Base-by-base conservation (phyloP, 352 stramenopile genomes). In the Plasmopara muralis region DNA sequence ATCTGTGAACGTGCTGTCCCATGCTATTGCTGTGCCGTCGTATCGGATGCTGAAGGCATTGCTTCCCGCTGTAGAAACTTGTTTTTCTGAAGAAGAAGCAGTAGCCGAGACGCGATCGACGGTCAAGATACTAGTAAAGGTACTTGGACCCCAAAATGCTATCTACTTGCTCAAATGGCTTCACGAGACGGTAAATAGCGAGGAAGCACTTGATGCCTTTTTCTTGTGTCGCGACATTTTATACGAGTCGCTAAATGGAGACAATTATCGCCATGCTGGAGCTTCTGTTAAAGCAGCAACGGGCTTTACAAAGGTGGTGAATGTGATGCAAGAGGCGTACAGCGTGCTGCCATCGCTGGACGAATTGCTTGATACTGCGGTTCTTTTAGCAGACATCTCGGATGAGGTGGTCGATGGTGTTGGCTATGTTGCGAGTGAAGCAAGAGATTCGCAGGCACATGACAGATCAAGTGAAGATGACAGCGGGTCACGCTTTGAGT, bases 151-250 rank as follows among this genome's bases (percentile, higher is more conserved):
- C 14, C 80, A 90, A 49, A 88, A 87, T 47, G 80, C 77, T 12
- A 80, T 86, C 43, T 83, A 85, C 53, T 15, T 88, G 41, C 58
- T 90, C 28, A 85, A 87, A 53, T 83, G 62, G 47, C 48, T 79
- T 31, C 86, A 89, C 60, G 74, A 90, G 62, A 77, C 70, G 0
- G 61, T 87, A 25, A 87, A 87, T 56, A 89, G 77, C 33, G 80
- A 90, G 41, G 80, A 87, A 62, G 62, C 69, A 6, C 68, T 84
- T 50, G 80, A 90, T 44, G 57, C 67, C 9, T 83, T 90, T 35
- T 48, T 88, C 47, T 39, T 89, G 10, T 87, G 74, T 50, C 66
- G 77, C 20, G 80, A 90, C 42, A 34, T 90, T 16, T 43, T 77
- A 29, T 60, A 81, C 15, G 77, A 90, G 47, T 79, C 70, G 8